Base-by-base conservation (phyloP, 768 basidiomycete genomes). In the Mycena maculata region DNA sequence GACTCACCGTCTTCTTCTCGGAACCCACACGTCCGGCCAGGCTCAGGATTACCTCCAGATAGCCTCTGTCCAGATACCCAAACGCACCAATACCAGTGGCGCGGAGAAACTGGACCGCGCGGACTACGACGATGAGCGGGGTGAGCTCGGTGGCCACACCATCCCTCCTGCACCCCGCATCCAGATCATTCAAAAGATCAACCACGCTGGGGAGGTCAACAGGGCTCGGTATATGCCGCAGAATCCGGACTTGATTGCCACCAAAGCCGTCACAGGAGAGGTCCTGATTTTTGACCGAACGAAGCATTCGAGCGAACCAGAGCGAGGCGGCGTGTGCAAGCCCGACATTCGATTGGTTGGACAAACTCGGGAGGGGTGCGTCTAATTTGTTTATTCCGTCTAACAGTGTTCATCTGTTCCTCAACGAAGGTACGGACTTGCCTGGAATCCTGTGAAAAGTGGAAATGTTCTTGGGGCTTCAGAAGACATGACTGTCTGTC, bases 191-290 rank as follows among this genome's bases (percentile, higher is more conserved):
- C 98, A 99, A 77, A 90, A 88, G 71, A 99, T 99, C 82, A 96
- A 96, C 77, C 98, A 99, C 78, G 86, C 87, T 5, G 94, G 95
- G 44, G 98, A 99, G 77, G 94, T 99, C 75, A 99, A 99, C 80
- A 85, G 96, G 47, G 98, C 98, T 66, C 90, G 98, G 57, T 99
- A 99, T 78, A 99, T 99, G 96, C 98, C 98, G 8, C 97, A 99
- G 79, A 99, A 99, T 75, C 94, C 96, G 2, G 94, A 99, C 80
- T 79, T 99, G 71, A 93, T 99, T 71, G 98, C 98, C 16, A 99
- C 97, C 13, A 99, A 99, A 78, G 86, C 96, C 23, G 87, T 95
- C 10, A 89, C 88, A 8, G 98, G 97, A 16, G 94, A 98, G 69
- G 94, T 99, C 3, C 82, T 92, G 63, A 81, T 99, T n/a, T 99